phyloP scores from a whole-genome alignment of 805 yeast genomes.

The Myxozyma lipomycoides region DNA sequence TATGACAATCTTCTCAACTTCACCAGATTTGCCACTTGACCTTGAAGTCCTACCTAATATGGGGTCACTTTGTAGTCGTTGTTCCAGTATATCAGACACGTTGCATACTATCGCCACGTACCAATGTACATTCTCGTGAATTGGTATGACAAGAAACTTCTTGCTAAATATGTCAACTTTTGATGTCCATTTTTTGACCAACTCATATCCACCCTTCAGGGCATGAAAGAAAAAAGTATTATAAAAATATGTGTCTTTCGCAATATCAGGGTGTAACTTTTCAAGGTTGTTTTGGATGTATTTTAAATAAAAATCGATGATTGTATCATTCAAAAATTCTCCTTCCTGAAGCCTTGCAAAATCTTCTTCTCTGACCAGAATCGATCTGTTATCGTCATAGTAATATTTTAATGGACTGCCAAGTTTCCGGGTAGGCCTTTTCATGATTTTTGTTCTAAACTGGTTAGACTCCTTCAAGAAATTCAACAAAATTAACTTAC shows the following conservation, averaged over 20 bases:
- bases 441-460: background rate
- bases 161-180: constrained; percentile 59
- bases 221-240: constrained; percentile 81
- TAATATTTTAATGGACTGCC: constrained; percentile 24
- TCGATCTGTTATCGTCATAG: constrained; percentile 54
- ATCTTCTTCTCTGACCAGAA: constrained; percentile 63
- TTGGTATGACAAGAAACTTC: constrained; percentile 68
- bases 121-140: constrained; percentile 83
- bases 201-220: constrained; percentile 51
- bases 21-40: too few species aligned
- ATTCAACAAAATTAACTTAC: too few species aligned
- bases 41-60: too few species aligned
- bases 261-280: constrained; percentile 33
- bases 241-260: constrained; percentile 52
- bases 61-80: too few species aligned
- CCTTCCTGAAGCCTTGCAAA: constrained; percentile 72
- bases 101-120: constrained; percentile 69
- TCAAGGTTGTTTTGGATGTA: constrained; percentile 34
- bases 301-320: constrained; percentile 76
- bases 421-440: constrained; percentile 8
- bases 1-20: constrained; percentile 8
- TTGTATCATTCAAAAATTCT: constrained; percentile 85
- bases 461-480: background rate
- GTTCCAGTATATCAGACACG: constrained; percentile 34
- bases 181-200: constrained; percentile 73